Conservation (phyloP, 2,329 filamentous ascomycete genomes). For the Volutella citrinella region DNA sequence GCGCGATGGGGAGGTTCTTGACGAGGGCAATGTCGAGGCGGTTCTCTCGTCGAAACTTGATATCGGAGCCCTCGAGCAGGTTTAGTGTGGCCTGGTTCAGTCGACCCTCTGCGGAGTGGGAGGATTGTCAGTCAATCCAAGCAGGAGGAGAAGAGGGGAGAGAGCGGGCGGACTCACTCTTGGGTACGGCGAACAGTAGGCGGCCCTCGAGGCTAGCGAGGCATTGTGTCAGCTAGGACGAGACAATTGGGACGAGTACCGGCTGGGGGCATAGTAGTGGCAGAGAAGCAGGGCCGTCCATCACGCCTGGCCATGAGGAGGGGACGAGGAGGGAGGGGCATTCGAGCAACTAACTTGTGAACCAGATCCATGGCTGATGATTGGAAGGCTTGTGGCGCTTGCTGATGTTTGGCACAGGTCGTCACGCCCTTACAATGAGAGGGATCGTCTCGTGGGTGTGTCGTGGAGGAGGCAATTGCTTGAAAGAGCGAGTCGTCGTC, state of each 20-base stretch:
- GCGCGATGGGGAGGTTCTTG: constrained; percentile 92
- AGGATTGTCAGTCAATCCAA: constrained; percentile 18
- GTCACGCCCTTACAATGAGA: no score
- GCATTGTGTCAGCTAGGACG: neutral
- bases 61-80: constrained; percentile 88
- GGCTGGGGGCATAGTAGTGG: no score
- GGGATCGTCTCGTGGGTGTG: no score
- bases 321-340: neutral
- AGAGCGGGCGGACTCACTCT: constrained; percentile 72
- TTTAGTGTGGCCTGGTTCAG: constrained; percentile 86
- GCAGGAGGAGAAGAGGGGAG: neutral
- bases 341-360: constrained; percentile 44
- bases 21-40: constrained; percentile 96
- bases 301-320: no score
- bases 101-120: constrained; percentile 69
- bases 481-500: no score
- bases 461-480: constrained; percentile 17
- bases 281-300: no score
- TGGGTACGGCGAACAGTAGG: constrained; percentile 94
- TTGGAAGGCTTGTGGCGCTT: no score
- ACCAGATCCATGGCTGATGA: constrained; percentile 47
- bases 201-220: constrained; percentile 81
- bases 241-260: constrained; percentile 1
- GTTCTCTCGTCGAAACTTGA: constrained; percentile 93
- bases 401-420: no score